phyloP scores from a whole-genome alignment of 768 basidiomycete genomes.

The Mycena metata region DNA sequence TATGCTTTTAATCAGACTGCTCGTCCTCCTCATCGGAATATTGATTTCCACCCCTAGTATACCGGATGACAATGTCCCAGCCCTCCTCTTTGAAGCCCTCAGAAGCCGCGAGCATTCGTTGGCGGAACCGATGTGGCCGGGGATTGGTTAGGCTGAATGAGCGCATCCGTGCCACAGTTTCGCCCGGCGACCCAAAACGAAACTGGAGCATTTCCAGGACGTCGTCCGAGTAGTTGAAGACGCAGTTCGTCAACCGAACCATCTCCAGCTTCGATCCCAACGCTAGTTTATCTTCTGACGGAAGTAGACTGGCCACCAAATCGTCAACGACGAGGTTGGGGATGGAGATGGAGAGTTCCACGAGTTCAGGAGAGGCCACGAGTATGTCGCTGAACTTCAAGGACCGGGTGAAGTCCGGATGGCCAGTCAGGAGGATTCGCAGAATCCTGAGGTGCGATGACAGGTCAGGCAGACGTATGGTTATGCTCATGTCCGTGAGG shows the following conservation, averaged over 20 bases:
- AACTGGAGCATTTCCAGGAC: not conserved
- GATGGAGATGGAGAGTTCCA: not conserved
- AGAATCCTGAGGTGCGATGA: not conserved
- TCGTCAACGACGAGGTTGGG: not conserved
- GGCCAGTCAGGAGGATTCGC: not conserved
- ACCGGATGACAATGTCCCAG: not conserved
- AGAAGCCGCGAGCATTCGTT: not conserved
- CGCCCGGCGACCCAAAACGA: not conserved
- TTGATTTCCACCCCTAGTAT: no score
- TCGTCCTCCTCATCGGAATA: no score
- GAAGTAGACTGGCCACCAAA: not conserved
- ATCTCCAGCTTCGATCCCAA: not conserved
- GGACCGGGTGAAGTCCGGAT: not conserved
- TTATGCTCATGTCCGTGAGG: no score
- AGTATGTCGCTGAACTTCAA: not conserved
- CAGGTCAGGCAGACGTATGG: not conserved
- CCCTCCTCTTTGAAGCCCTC: not conserved
- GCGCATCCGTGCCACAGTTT: not conserved
- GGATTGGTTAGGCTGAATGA: not conserved
- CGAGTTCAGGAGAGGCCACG: not conserved
- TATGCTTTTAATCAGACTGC: no score
- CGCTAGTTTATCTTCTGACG: not conserved
- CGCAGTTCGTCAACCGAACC: not conserved
- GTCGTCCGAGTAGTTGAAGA: not conserved
- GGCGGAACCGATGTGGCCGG: no score